A percentile compares a stretch with the other conserved stretches of the same genome.
Conservation (phyloP, 176 grass and related monocot genomes). For the Areca catechu region DNA sequence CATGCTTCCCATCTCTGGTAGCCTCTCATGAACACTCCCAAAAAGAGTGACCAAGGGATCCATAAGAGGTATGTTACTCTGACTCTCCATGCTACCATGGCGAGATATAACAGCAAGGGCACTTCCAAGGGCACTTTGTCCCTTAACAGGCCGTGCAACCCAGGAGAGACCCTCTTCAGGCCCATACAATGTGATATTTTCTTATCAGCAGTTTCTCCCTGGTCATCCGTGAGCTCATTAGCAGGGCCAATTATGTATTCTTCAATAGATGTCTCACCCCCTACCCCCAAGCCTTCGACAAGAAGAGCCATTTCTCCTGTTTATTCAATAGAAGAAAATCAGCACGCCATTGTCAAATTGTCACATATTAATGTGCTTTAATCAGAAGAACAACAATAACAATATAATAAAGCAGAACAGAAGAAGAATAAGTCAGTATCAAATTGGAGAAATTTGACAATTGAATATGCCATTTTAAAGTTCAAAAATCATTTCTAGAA, state of each 20-base stretch:
- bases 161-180: conserved; percentile 77
- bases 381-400: too few species aligned
- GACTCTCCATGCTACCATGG: conserved; percentile 50
- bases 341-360: background rate
- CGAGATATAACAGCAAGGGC: conserved; percentile 52
- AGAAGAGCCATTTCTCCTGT: conserved; percentile 98
- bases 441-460: too few species aligned
- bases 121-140: conserved; percentile 66
- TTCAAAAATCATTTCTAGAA: too few species aligned
- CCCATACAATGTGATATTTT: conserved; percentile 70
- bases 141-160: conserved; percentile 72
- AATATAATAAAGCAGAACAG: too few species aligned
- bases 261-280: conserved; percentile 63
- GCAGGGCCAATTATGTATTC: conserved; percentile 86
- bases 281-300: conserved; percentile 76
- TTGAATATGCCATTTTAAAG: too few species aligned
- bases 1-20: conserved; percentile 93
- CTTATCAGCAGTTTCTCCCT: conserved; percentile 38
- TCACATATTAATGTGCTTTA: too few species aligned
- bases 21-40: conserved; percentile 81
- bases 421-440: too few species aligned
- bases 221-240: conserved; percentile 52
- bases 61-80: conserved; percentile 48
- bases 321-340: conserved; percentile 13
- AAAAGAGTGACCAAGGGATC: conserved; percentile 90